Percentiles rank a stretch among this genome's conserved stretches.
These are phyloP conservation scores for Mycena rebaudengoi DNA, from an alignment of 768 basidiomycete species.

Conservation along the genomic window DNA sequence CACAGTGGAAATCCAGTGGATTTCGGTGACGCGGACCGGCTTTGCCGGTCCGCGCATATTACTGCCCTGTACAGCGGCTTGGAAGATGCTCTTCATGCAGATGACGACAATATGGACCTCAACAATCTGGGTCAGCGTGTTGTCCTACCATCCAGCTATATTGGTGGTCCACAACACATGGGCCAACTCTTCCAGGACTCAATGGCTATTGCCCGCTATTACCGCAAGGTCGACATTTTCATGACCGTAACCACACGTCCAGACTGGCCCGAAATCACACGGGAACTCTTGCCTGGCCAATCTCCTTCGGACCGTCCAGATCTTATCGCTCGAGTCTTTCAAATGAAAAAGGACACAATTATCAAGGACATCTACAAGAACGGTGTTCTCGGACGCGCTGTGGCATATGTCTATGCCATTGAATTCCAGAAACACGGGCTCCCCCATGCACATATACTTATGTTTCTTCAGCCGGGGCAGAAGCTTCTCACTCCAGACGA, in stretches of 20 bases:
- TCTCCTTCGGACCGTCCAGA: conserved; percentile 55
- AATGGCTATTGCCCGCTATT: conserved; percentile 50
- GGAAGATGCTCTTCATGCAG: conserved; percentile 27
- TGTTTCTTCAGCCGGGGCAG: conserved; percentile 53
- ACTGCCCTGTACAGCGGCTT: conserved; percentile 44
- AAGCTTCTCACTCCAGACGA: neutral
- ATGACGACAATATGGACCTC: conserved; percentile 29
- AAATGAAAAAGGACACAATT: conserved; percentile 49
- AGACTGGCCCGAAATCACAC: conserved; percentile 54
- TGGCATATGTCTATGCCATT: conserved; percentile 45
- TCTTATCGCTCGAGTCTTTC: conserved; percentile 55
- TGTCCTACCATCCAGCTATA: conserved; percentile 32
- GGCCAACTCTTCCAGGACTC: conserved; percentile 45
- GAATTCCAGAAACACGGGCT: conserved; percentile 65
- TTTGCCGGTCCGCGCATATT: too few relatives aligned
- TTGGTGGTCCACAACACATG: conserved; percentile 40
- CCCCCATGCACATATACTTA: conserved; percentile 58
- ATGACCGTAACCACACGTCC: conserved; percentile 64
- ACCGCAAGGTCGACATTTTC: conserved; percentile 51
- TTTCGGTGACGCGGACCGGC: too few relatives aligned
- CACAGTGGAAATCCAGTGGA: too few relatives aligned
- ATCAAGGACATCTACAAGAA: conserved; percentile 45
- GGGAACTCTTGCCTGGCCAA: conserved; percentile 48
- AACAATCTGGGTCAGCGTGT: conserved; percentile 30
- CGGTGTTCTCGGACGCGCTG: conserved; percentile 47